phyloP scores from a whole-genome alignment of 306 rosid genomes.

The Gastrolobium villosum region DNA sequence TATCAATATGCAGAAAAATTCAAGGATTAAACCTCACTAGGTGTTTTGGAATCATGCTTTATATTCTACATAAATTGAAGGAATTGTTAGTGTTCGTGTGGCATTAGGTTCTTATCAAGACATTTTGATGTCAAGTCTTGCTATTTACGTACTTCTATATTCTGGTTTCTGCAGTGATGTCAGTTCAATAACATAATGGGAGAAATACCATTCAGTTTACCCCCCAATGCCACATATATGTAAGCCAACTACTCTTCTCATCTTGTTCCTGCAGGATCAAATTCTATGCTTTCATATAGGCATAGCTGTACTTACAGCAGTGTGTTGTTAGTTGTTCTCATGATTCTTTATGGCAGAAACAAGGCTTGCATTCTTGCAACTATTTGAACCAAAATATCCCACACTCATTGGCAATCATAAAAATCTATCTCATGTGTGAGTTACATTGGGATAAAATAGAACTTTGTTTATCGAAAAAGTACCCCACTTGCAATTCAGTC shows the following conservation, averaged over 20 bases:
- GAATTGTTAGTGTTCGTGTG: conserved; percentile 63
- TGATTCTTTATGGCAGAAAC: conserved; percentile 59
- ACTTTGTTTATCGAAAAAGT: background rate
- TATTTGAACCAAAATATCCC: conserved; percentile 60
- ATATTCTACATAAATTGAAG: conserved; percentile 64
- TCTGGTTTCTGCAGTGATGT: conserved; percentile 67
- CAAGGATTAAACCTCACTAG: conserved; percentile 79
- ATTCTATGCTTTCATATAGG: conserved; percentile 5
- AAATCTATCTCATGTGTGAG: conserved; percentile 70
- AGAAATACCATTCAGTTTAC: conserved; percentile 68
- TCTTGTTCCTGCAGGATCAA: background rate
- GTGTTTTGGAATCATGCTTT: conserved; percentile 60
- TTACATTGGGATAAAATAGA: conserved; percentile 33
- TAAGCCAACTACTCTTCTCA: conserved; percentile 49
- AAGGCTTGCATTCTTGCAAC: conserved; percentile 66
- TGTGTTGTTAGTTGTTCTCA: conserved; percentile 28
- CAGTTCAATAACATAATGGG: conserved; percentile 76
- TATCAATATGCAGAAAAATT: conserved; percentile 62
- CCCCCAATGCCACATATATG: conserved; percentile 77
- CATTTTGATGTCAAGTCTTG: background rate
- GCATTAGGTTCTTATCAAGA: background rate
- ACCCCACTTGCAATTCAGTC: conserved; percentile 4
- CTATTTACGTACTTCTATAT: conserved; percentile 21
- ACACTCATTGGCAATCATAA: conserved; percentile 57
- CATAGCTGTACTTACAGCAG: background rate